Evolutionary conservation across 371 early-diverging fungal genomes (phyloP), one percentile per base, ranked within the genome.

Genomic region (Haplosporangium sp.): DNA sequence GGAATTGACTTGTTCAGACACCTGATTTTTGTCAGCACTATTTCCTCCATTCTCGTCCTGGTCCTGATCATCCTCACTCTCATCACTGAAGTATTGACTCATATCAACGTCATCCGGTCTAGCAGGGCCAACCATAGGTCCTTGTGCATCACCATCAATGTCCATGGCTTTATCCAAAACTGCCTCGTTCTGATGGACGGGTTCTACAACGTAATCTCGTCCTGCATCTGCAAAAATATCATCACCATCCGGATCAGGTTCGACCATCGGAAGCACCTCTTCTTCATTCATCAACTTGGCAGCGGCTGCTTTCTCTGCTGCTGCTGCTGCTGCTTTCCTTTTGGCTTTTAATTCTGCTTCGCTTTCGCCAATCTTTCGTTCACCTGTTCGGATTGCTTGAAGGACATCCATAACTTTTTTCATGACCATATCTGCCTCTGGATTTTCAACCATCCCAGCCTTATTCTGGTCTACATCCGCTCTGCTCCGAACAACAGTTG

Each of bases 151-250:
- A 2, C 63, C 72, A 45, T 68, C 69, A 19, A 73, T 55, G 3
- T 77, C 75, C 73, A 83, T 74, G 11, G 55, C 60, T 44, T 4
- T 35, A 34, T 73, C 74, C 3, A 20, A 20, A 8, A 3, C 65
- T n/a, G 47, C 9, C 38, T 61, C 53, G 27, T 58, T 50, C n/a
- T 17, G 11, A 11, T 55, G 19, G 9, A 44, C 53, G 13, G 65
- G 69, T 15, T 88, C 87, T 7, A 94, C 74, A 17, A 81, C 76
- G 71, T 97, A 97, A 58, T 95, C 94, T 0, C 91, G 81, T 3
- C 96, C 96, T 0, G 85, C 96, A 69, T 94, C 97, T 4, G 90
- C 94, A 89, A 97, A 97, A 20, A 97, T 97, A 84, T 95, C 96
- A 4, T 91, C 92, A 10, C 90, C 89, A 9, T 89, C 92, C 68